phyloP scores from a whole-genome alignment of 768 basidiomycete species.

The Auriscalpium microsporum region DNA sequence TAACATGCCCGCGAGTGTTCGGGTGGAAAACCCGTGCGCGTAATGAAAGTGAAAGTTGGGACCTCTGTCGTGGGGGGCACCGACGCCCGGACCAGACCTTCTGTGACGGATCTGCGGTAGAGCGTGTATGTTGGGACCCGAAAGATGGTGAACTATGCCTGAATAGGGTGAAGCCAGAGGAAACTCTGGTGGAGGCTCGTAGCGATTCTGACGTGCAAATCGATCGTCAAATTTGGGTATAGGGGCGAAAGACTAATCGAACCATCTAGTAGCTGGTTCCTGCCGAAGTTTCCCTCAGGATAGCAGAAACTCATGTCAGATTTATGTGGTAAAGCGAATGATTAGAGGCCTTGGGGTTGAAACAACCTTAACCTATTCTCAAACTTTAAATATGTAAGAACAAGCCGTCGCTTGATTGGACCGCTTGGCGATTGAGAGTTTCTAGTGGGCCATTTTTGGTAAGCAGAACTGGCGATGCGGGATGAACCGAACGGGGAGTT shows the following conservation, averaged over 20 bases:
- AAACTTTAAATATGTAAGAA: constrained; percentile 61
- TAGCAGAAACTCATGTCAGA: constrained; percentile 54
- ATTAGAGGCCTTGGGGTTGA: constrained; percentile 82
- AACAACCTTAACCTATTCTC: constrained; percentile 83
- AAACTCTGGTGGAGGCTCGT: constrained; percentile 94
- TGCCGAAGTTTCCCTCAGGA: constrained; percentile 83
- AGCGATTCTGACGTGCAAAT: constrained; percentile 96
- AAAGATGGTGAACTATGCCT: constrained; percentile 89
- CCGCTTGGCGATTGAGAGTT: constrained; percentile 51
- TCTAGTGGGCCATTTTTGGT: constrained; percentile 70
- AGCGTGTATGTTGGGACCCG: constrained; percentile 82
- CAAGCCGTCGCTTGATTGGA: constrained; percentile 41
- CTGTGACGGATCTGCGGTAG: constrained; percentile 68
- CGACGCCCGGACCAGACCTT: constrained; percentile 69
- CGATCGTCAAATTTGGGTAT: constrained; percentile 93
- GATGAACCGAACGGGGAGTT: constrained; percentile 67
- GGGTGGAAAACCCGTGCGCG: too few relatives aligned
- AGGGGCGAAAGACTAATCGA: constrained; percentile 96
- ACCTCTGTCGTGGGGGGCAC: constrained; percentile 59
- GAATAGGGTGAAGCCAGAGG: constrained; percentile 90
- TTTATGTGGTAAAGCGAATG: constrained; percentile 74
- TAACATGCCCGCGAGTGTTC: too few relatives aligned
- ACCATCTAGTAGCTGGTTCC: constrained; percentile 92
- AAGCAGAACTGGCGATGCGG: constrained; percentile 66
- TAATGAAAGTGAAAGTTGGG: too few relatives aligned